Percentiles rank a stretch among this genome's conserved stretches.
phyloP scores from a whole-genome alignment of 495 filamentous ascomycete genomes.

The Clohesyomyces aquaticus region DNA sequence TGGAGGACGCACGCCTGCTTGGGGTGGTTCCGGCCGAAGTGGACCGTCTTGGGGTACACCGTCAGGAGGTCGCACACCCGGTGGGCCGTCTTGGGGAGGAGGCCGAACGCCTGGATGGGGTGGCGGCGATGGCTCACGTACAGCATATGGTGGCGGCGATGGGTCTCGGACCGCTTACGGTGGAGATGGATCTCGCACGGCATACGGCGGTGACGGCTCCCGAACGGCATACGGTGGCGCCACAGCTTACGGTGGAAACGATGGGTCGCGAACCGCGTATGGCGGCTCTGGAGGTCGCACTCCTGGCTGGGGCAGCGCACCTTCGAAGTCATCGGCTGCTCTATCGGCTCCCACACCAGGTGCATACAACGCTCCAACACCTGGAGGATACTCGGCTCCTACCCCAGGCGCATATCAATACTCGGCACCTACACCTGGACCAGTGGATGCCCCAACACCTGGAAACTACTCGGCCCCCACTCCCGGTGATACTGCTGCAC shows the following conservation, averaged over 20 bases:
- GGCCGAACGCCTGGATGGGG: constrained; percentile 49
- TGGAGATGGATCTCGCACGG: constrained; percentile 42
- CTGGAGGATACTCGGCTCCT: constrained; percentile 41
- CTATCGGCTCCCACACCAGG: constrained; percentile 79
- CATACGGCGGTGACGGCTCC: constrained; percentile 61
- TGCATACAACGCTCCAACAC: constrained; percentile 61
- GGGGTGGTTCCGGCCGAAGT: constrained; percentile 19
- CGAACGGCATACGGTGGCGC: constrained; percentile 73
- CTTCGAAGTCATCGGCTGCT: constrained; percentile 42
- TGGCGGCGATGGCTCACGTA: constrained; percentile 68
- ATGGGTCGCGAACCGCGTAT: constrained; percentile 74
- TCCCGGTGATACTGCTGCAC: constrained; percentile 59
- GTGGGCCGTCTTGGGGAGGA: constrained; percentile 58
- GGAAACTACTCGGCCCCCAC: constrained; percentile 55
- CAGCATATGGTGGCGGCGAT: constrained; percentile 65
- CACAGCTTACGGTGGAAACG: constrained; percentile 52
- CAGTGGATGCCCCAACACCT: constrained; percentile 40
- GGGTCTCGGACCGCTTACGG: constrained; percentile 44
- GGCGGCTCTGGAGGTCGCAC: constrained; percentile 56
- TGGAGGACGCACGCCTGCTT: constrained; percentile 68
- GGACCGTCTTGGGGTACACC: constrained; percentile 48
- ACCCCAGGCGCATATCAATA: too few relatives aligned
- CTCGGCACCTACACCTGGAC: too few relatives aligned
- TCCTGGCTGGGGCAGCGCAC: constrained; percentile 41
- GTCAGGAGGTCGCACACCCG: constrained; percentile 68